Evolutionary conservation across 768 basidiomycete genomes (phyloP).

Genomic region (Mycena indigotica): DNA sequence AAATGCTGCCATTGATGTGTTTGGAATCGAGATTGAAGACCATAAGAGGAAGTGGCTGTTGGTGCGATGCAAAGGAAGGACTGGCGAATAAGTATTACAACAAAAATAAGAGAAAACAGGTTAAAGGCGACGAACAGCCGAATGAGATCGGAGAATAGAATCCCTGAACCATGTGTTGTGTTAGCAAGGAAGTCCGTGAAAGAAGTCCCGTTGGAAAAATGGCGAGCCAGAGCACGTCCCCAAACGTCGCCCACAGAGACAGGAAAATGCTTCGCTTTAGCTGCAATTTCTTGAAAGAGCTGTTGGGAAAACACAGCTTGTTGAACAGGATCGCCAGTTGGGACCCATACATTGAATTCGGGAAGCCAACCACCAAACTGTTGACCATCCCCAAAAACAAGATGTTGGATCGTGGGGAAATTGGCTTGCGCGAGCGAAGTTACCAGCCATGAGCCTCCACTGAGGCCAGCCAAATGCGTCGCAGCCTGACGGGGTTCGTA

Average conservation of each 20-base stretch:
- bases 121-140: conserved; percentile 32
- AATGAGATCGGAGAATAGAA: conserved; percentile 36
- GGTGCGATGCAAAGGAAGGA: conserved; percentile 33
- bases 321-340: conserved; percentile 22
- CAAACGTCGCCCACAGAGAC: conserved; percentile 22
- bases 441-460: conserved; percentile 43
- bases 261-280: conserved; percentile 41
- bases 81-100: conserved; percentile 24
- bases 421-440: conserved; percentile 45
- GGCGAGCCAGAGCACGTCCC: conserved; percentile 20
- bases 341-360: conserved; percentile 16
- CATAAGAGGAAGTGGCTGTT: conserved; percentile 44
- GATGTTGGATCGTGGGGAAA: conserved; percentile 42
- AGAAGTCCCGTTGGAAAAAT: conserved; percentile 37
- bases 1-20: conserved; percentile 28
- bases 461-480: conserved; percentile 54
- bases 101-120: not conserved
- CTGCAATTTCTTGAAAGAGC: conserved; percentile 29
- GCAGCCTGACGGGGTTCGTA: conserved; percentile 27
- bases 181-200: conserved; percentile 30
- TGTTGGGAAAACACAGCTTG: conserved; percentile 17
- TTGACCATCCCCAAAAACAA: conserved; percentile 33
- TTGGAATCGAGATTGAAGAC: conserved; percentile 30
- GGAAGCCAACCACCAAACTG: conserved; percentile 39
- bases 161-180: conserved; percentile 35